These are phyloP conservation scores for Vitis amurensis DNA, from an alignment of 164 flowering plant species.

Conservation along the genomic window DNA sequence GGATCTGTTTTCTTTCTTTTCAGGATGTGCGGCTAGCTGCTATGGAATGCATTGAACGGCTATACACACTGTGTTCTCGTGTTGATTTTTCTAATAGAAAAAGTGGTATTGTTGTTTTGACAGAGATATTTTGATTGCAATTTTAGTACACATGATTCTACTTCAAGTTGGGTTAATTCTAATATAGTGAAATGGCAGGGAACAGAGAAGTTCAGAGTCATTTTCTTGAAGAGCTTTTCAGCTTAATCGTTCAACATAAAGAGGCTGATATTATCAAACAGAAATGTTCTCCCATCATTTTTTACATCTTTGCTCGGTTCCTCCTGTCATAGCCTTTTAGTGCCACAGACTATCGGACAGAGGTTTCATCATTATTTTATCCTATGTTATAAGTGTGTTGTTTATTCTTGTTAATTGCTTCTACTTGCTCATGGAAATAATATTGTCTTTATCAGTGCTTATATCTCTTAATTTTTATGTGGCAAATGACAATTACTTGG, in stretches of 20 bases:
- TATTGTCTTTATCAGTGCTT: too few relatives aligned
- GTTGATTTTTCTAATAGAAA: slow-evolving; percentile 32
- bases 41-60: slow-evolving; percentile 64
- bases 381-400: too few relatives aligned
- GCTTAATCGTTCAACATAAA: slow-evolving; percentile 63
- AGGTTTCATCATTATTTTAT: slow-evolving; percentile 37
- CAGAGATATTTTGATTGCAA: too few relatives aligned
- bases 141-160: background rate
- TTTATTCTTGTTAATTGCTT: too few relatives aligned
- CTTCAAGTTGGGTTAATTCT: slow-evolving; percentile 5
- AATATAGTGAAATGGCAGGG: slow-evolving; percentile 35
- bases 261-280: slow-evolving; percentile 71
- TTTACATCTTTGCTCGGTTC: slow-evolving; percentile 60
- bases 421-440: too few relatives aligned
- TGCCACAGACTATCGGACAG: slow-evolving; percentile 48
- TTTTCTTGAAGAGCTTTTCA: slow-evolving; percentile 58
- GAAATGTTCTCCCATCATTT: slow-evolving; percentile 51
- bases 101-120: slow-evolving; percentile 44
- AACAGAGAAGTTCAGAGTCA: slow-evolving; percentile 34
- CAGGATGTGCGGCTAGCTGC: slow-evolving; percentile 71
- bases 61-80: slow-evolving; percentile 39
- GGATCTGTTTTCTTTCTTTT: background rate
- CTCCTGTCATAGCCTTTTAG: slow-evolving; percentile 43
- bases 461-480: too few relatives aligned
- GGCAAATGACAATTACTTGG: too few relatives aligned